Evolutionary conservation across 371 early-diverging fungal species (phyloP).

Genomic region (Coemansia sp.): DNA sequence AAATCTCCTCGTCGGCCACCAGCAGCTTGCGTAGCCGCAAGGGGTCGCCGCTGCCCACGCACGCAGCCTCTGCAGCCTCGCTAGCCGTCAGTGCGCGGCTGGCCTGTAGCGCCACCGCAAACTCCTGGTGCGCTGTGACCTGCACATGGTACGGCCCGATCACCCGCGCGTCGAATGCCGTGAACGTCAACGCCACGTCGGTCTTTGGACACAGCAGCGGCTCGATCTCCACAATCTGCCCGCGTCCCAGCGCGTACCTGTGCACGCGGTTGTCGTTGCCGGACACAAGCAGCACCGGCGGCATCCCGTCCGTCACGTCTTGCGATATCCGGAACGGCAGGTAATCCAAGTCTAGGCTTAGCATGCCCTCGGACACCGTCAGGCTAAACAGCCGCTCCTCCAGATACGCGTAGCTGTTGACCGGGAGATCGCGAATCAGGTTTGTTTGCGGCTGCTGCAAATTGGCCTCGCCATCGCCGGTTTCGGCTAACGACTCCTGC

Average conservation of each 20-base stretch:
- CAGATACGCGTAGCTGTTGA: slow-evolving; percentile 42
- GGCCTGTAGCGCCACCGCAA: slow-evolving; percentile 43
- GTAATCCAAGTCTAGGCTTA: slow-evolving; percentile 32
- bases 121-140: slow-evolving; percentile 47
- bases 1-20: slow-evolving; percentile 46
- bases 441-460: not conserved
- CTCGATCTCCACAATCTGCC: slow-evolving; percentile 40
- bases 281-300: slow-evolving; percentile 40
- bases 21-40: slow-evolving; percentile 8
- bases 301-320: slow-evolving; percentile 34
- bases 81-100: slow-evolving; percentile 14
- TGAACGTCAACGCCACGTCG: slow-evolving; percentile 32
- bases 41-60: not conserved
- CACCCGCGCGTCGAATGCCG: slow-evolving; percentile 40
- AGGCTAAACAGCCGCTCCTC: slow-evolving; percentile 46
- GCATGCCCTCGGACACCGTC: slow-evolving; percentile 11
- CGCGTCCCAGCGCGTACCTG: slow-evolving; percentile 43
- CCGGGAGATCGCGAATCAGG: slow-evolving; percentile 7
- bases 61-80: slow-evolving; percentile 5
- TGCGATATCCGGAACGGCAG: slow-evolving; percentile 50
- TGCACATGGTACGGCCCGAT: slow-evolving; percentile 46
- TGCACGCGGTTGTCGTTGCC: slow-evolving; percentile 48
- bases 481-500: not conserved
- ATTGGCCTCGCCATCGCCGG: not conserved
- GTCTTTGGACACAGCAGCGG: slow-evolving; percentile 42